phyloP scores from a whole-genome alignment of 257 asterid genomes.

The Prunella vulgaris region DNA sequence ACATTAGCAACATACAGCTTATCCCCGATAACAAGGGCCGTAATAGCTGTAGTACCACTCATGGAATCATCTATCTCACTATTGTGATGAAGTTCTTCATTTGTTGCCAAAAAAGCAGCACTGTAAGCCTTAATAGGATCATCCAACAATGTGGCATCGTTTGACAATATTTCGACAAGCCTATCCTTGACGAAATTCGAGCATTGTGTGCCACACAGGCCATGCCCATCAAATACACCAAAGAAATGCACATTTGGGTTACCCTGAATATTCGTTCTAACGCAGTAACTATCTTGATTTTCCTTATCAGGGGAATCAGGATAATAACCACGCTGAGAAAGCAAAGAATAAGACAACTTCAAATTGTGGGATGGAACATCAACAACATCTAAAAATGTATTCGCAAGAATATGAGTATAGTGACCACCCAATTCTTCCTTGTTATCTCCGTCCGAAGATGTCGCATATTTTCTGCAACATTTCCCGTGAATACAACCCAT shows the following conservation, averaged over 20 bases:
- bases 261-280: constrained; percentile 59
- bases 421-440: constrained; percentile 48
- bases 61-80: constrained; percentile 81
- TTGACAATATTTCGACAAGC: constrained; percentile 58
- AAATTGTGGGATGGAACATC: constrained; percentile 76
- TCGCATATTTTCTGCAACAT: constrained; percentile 59
- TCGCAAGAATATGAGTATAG: constrained; percentile 35
- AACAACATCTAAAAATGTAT: constrained; percentile 50
- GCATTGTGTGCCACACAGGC: constrained; percentile 72
- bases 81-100: constrained; percentile 66
- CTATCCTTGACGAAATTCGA: constrained; percentile 68
- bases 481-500: constrained; percentile 95
- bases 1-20: constrained; percentile 85
- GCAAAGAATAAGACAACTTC: constrained; percentile 60
- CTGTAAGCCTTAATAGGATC: constrained; percentile 82
- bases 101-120: constrained; percentile 58
- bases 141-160: constrained; percentile 58
- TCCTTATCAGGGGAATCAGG: constrained; percentile 87
- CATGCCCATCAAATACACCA: constrained; percentile 98
- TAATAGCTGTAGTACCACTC: constrained; percentile 97
- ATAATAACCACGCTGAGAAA: constrained; percentile 75
- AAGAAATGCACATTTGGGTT: constrained; percentile 90
- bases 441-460: constrained; percentile 52
- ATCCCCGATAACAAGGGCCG: constrained; percentile 69
- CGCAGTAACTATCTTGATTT: constrained; percentile 79